Percentiles rank a stretch among this genome's conserved stretches.
Conservation (phyloP, 805 yeast species). For the Cyberlindnera sargentensis region DNA sequence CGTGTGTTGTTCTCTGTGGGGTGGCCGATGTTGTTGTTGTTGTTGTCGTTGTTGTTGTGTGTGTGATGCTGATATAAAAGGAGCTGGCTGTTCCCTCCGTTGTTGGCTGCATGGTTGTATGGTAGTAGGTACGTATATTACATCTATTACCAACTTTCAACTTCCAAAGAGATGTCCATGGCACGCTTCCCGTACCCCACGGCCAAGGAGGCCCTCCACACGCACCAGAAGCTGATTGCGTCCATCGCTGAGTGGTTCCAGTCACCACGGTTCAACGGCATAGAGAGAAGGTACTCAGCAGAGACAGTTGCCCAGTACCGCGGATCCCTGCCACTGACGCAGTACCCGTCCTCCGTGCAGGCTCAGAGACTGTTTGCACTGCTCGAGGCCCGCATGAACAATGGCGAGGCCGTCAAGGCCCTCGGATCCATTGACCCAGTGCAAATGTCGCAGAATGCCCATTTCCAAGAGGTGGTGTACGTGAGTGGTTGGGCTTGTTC, state of each 20-base stretch:
- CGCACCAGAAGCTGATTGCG: constrained; percentile 24
- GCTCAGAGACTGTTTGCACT: constrained; percentile 44
- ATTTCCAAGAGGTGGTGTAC: constrained; percentile 45
- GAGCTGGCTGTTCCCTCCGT: background rate
- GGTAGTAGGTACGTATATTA: no score
- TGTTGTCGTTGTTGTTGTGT: no score
- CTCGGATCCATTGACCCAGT: constrained; percentile 59
- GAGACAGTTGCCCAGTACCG: constrained; percentile 45
- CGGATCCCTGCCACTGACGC: constrained; percentile 35
- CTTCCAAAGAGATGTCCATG: no score
- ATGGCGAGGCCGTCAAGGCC: constrained; percentile 44
- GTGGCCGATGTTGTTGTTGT: no score
- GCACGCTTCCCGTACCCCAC: constrained; percentile 11
- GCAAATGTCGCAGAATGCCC: constrained; percentile 50
- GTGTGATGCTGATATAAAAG: background rate
- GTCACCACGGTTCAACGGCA: constrained; percentile 37
- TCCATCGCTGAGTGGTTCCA: constrained; percentile 44
- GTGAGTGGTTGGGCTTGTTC: constrained; percentile 61
- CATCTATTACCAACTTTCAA: no score
- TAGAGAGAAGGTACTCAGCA: constrained; percentile 47
- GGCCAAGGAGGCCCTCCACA: constrained; percentile 8
- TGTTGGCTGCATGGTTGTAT: background rate
- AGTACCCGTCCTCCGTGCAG: constrained; percentile 43
- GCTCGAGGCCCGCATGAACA: constrained; percentile 32
- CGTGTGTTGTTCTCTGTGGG: no score